Evolutionary conservation across 352 stramenopile species (phyloP), one percentile per base, ranked within the genome.

Genomic region (Globisporangium heterothallicum): DNA sequence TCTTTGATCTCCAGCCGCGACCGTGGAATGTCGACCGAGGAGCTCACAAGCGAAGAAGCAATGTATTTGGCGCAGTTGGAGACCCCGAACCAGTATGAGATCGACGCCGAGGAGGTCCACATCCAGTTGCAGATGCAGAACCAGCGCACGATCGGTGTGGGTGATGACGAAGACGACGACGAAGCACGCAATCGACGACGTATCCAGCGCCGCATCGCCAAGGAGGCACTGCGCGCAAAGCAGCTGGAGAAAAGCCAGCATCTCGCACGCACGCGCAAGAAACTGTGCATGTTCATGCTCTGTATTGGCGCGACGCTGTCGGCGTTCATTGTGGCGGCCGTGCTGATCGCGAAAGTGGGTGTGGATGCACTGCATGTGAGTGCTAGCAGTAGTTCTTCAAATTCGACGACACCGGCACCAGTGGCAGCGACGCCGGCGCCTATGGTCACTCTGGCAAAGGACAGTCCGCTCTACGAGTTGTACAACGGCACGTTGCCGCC

Each of bases 281-380:
- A 86, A 49, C 67, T 84, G 40, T 64, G 67, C 26, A 58, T 84
- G 18, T 88, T 86, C 49, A 57, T 74, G 21, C 55, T 77, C 18
- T 88, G 72, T 49, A 73, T 85, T 45, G 60, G 63, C 8, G 51
- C 85, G 18, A 85, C 73, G 36, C 64, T 88, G 24, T 77, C 69
- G 14, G 74, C 59, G 4, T 86, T 88, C 59, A 67, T 86, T 44
- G 64, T 70, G 6, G 78, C 71, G 0, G 72, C 74, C n/a, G 54
- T 88, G 26, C 53, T 83, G 19, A 85, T 86, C 50, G 77, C 77
- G 12, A 72, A 66, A 29, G 56, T 68, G 1, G 72, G 74, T 8
- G 68, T 88, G 10, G 53, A 70, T 36, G 59, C 51, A 30, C 27
- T 29, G 22, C n/a, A 0, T 24, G 30, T 6, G 53, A 42, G 2